phyloP scores from a whole-genome alignment of 2,329 filamentous ascomycete species.

The Bisporella sp. region DNA sequence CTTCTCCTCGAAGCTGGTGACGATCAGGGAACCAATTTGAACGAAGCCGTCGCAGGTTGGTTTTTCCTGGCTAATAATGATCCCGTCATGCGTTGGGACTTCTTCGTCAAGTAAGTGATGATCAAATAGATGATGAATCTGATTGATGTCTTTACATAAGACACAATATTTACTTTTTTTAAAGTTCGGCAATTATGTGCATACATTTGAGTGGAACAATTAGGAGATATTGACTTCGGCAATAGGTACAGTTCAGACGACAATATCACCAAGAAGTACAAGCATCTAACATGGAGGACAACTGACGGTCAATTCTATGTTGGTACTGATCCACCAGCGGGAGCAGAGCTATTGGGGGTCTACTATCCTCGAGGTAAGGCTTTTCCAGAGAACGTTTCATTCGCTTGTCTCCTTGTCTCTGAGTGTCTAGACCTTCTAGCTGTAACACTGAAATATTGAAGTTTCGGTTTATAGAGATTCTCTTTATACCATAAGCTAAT shows the following conservation, averaged over 20 bases:
- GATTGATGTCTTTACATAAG: too few species aligned
- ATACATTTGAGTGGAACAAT: too few species aligned
- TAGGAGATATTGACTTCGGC: too few species aligned
- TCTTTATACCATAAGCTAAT: too few species aligned
- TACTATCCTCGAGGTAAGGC: constrained; percentile 21
- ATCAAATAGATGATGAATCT: too few species aligned
- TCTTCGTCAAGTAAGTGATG: constrained; percentile 23
- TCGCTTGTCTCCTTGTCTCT: too few species aligned
- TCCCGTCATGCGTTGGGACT: constrained; percentile 43
- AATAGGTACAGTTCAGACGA: constrained; percentile 2
- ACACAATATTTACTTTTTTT: too few species aligned
- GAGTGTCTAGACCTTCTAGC: too few species aligned
- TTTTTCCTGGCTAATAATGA: constrained; percentile 40
- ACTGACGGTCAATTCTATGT: constrained; percentile 20
- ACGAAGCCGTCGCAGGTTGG: constrained; percentile 39
- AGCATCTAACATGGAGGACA: constrained; percentile 30
- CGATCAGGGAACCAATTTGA: constrained; percentile 37
- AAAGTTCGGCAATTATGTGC: too few species aligned
- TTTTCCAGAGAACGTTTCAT: too few species aligned
- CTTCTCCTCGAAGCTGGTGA: constrained; percentile 47
- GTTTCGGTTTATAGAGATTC: too few species aligned
- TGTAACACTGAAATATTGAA: not conserved
- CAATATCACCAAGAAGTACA: constrained; percentile 9
- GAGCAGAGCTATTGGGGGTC: constrained; percentile 19
- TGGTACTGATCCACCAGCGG: constrained; percentile 19